Percentiles rank a stretch among this genome's conserved stretches.
phyloP scores from a whole-genome alignment of 305 asterid species.

The Solanum chacoense region DNA sequence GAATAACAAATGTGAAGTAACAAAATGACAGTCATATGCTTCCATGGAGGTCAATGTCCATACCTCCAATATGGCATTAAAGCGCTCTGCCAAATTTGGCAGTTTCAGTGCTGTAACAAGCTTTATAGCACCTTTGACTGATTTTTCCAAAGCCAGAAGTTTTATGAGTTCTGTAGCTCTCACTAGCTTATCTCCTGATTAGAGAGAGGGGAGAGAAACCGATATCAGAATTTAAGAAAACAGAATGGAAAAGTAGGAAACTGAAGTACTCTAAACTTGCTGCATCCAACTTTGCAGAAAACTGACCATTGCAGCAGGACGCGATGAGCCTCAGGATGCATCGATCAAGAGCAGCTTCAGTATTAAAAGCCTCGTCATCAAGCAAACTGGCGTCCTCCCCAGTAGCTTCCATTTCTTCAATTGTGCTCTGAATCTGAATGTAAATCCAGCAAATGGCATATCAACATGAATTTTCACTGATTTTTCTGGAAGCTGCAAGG shows the following conservation, averaged over 20 bases:
- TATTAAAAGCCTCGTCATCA: conserved; percentile 78
- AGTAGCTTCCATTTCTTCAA: conserved; percentile 55
- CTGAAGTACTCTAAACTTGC: neutral
- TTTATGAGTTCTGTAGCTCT: conserved; percentile 92
- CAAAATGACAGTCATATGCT: neutral
- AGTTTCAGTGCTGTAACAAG: conserved; percentile 89
- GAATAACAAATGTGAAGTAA: neutral
- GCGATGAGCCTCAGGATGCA: conserved; percentile 95
- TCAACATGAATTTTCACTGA: neutral
- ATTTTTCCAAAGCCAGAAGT: conserved; percentile 76
- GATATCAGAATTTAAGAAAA: neutral
- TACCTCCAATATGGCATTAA: conserved; percentile 83
- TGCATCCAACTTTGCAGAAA: neutral
- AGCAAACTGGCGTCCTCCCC: conserved; percentile 57
- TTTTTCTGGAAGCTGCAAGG: neutral
- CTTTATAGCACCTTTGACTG: conserved; percentile 87
- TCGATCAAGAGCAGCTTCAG: conserved; percentile 70
- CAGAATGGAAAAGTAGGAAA: neutral
- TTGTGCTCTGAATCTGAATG: conserved; percentile 56
- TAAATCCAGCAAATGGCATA: neutral
- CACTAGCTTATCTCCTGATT: conserved; percentile 82
- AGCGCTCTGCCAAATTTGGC: conserved; percentile 91
- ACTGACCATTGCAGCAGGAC: conserved; percentile 80
- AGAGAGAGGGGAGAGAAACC: neutral
- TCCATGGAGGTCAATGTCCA: neutral